phyloP scores from a whole-genome alignment of 1,139 yeast species.

The Debaryomyces sp. region DNA sequence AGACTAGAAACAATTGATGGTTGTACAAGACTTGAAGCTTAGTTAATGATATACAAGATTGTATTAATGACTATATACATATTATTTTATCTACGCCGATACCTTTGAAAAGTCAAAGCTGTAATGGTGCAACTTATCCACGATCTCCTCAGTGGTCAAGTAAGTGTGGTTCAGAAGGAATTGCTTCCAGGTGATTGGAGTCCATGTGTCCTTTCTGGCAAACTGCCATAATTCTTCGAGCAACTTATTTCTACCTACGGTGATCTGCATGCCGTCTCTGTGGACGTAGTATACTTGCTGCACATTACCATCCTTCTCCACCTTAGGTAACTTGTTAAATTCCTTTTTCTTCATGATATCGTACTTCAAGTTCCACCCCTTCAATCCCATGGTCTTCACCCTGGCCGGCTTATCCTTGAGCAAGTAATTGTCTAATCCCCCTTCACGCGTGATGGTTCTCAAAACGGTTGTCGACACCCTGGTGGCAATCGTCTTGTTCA shows the following conservation, averaged over 20 bases:
- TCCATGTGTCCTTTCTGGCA: constrained; percentile 51
- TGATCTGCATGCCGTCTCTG: constrained; percentile 49
- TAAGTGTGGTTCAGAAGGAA: constrained; percentile 45
- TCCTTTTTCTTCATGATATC: constrained; percentile 53
- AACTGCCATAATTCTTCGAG: constrained; percentile 55
- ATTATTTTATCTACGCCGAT: constrained; percentile 17
- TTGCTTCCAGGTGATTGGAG: constrained; percentile 44
- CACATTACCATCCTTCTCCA: constrained; percentile 33
- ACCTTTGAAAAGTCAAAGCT: constrained; percentile 35
- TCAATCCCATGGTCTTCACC: constrained; percentile 86
- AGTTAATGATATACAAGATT: background rate
- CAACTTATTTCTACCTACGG: constrained; percentile 66
- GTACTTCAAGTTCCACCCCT: constrained; percentile 89
- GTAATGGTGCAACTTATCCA: constrained; percentile 38
- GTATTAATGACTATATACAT: constrained; percentile 6
- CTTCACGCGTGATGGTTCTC: constrained; percentile 86
- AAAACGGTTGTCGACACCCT: constrained; percentile 81
- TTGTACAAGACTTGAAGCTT: no score
- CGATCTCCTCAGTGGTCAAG: constrained; percentile 44
- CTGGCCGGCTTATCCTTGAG: constrained; percentile 87
- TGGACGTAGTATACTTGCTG: constrained; percentile 54
- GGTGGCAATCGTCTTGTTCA: constrained; percentile 56
- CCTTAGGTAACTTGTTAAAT: constrained; percentile 25
- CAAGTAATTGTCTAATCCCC: constrained; percentile 88
- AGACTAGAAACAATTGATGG: no score